Conservation (phyloP, 768 basidiomycete species). For the Wakefieldia striispora region DNA sequence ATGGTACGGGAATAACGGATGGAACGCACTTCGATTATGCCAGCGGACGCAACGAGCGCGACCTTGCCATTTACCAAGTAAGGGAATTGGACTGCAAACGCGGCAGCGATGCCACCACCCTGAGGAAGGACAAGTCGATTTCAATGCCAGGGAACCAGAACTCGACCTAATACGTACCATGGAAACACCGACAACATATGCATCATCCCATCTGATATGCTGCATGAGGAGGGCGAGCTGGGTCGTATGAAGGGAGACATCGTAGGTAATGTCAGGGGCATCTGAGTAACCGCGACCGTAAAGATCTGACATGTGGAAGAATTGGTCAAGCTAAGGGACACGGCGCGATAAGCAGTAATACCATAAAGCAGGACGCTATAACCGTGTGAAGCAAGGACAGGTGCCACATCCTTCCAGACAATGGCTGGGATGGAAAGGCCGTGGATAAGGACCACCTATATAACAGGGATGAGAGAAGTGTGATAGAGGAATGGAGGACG, state of each 20-base stretch:
- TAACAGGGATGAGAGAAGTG: constrained; percentile 3
- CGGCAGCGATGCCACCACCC: constrained; percentile 73
- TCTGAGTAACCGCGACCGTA: constrained; percentile 85
- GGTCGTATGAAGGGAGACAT: constrained; percentile 60
- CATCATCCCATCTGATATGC: constrained; percentile 68
- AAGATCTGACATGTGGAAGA: constrained; percentile 58
- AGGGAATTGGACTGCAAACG: constrained; percentile 71
- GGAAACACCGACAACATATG: constrained; percentile 65
- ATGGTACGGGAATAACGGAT: not conserved
- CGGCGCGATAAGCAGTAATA: constrained; percentile 24
- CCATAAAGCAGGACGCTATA: constrained; percentile 78
- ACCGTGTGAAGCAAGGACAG: constrained; percentile 56
- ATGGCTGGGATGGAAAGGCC: constrained; percentile 76
- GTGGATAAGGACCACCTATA: constrained; percentile 71
- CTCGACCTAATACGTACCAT: constrained; percentile 48
- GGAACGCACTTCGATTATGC: constrained; percentile 57
- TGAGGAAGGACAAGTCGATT: constrained; percentile 24
- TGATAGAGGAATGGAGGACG: not conserved
- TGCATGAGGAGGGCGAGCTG: constrained; percentile 86
- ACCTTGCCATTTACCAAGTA: constrained; percentile 64
- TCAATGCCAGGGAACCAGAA: constrained; percentile 1
- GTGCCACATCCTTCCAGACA: constrained; percentile 75
- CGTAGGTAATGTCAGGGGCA: constrained; percentile 68
- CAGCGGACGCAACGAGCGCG: constrained; percentile 65
- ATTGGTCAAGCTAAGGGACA: constrained; percentile 1